phyloP scores from a whole-genome alignment of 83 land plant genomes.

The Thuja plicata region DNA sequence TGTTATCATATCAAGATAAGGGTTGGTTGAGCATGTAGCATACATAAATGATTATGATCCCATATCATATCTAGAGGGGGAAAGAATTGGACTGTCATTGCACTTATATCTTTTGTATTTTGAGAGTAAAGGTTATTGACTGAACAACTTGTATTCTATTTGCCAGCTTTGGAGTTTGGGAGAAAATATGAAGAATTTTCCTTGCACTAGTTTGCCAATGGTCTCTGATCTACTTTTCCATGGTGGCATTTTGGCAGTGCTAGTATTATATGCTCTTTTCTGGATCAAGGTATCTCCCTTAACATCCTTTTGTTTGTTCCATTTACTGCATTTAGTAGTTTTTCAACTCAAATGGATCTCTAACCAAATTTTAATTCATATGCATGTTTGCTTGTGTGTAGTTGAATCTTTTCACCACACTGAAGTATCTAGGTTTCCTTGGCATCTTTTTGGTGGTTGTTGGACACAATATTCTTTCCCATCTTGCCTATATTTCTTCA shows the following conservation, averaged over 20 bases:
- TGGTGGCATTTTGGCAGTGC: slow-evolving; percentile 55
- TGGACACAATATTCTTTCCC: slow-evolving; percentile 61
- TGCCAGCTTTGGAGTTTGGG: slow-evolving; percentile 55
- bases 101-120: background rate
- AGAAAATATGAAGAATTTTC: slow-evolving; percentile 62
- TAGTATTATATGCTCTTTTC: slow-evolving; percentile 53
- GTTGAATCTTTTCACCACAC: slow-evolving; percentile 13
- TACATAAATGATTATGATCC: too few species aligned
- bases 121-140: background rate
- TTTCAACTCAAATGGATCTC: background rate
- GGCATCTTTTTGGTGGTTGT: slow-evolving; percentile 52
- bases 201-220: slow-evolving; percentile 40
- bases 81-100: background rate
- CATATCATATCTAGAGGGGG: too few species aligned
- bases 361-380: background rate
- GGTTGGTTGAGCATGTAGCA: too few species aligned
- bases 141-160: background rate
- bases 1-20: background rate
- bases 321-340: background rate
- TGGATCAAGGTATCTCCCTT: slow-evolving; percentile 61
- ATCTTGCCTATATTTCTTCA: slow-evolving; percentile 34
- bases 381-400: background rate
- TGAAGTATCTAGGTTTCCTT: slow-evolving; percentile 51
- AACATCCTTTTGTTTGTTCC: background rate
- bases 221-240: slow-evolving; percentile 56